Evolutionary conservation across 176 grass and related monocot species (phyloP).

Genomic region (Eleusine coracana): DNA sequence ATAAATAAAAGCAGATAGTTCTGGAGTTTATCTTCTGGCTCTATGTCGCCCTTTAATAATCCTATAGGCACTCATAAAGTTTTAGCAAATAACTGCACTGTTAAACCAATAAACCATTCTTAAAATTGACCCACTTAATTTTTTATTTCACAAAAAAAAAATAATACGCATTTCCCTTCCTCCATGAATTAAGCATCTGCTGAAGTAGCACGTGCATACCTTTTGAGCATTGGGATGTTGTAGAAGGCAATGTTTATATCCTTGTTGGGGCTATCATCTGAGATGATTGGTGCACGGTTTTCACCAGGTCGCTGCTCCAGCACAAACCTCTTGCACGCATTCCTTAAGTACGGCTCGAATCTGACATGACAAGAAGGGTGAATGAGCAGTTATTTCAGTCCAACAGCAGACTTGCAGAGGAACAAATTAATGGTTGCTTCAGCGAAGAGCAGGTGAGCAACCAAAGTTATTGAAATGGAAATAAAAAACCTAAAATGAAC

Average conservation of each 20-base stretch:
- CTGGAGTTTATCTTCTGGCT: background rate
- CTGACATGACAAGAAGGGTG: conserved; percentile 30
- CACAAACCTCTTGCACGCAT: conserved; percentile 95
- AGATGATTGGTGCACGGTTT: conserved; percentile 72
- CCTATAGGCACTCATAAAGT: conserved; percentile 13
- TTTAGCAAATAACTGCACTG: background rate
- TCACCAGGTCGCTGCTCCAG: conserved; percentile 64
- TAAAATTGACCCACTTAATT: background rate
- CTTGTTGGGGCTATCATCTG: conserved; percentile 86
- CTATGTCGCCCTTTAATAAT: background rate
- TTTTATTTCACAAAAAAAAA: background rate
- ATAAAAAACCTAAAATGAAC: background rate
- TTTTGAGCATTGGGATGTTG: conserved; percentile 85
- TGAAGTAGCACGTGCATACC: conserved; percentile 32
- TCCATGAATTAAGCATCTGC: background rate
- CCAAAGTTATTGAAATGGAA: background rate
- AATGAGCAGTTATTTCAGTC: background rate
- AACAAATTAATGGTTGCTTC: background rate
- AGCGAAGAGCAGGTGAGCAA: background rate
- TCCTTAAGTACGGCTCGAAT: conserved; percentile 82
- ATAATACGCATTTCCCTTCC: background rate
- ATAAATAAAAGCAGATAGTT: background rate
- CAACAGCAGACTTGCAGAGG: background rate
- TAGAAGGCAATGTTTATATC: conserved; percentile 95
- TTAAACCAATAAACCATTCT: background rate